Base-by-base conservation (phyloP, 1,284 basidiomycete species). In the Irpex lacteus region DNA sequence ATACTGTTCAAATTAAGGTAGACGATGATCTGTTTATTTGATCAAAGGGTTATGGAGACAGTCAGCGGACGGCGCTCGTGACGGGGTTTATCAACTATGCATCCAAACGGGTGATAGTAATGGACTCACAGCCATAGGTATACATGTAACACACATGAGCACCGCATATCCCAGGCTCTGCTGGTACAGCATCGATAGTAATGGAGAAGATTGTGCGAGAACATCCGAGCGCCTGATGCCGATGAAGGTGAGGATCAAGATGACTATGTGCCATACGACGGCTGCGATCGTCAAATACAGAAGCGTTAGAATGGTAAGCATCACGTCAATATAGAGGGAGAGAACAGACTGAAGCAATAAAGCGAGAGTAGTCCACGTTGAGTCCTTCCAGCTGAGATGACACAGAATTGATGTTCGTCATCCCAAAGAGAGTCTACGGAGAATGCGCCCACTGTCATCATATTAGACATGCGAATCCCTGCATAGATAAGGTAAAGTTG, bases 101-200 rank as follows among this genome's bases (percentile, higher is more conserved):
- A 26, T 26, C 26, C 26, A 26, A 26, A 26, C 26, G 26, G 26
- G 26, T 26, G 15, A 52, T 19, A 21, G 8, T 8, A 7, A 19
- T 8, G 13, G 34, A 56, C 54, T 56, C n/a, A 56, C 54, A 13
- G 54, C 54, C 54, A 56, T 56, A 56, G 54, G 54, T 11, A 56
- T 56, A 36, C 54, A 56, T 8, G 54, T 56, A 7, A 36, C 54
- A 36, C 54, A 56, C 11, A 26, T 56, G 15, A 56, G 6, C 9
- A 56, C 34, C 18, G 54, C 26, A 18, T 56, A 56, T 7, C 7
- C 54, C 7, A 56, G 8, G 9, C 18, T 56, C n/a, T 56, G 54
- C 11, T 56, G 54, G 34, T 56, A 56, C 26, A 56, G 54, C 54
- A 36, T 56, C 5, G 54, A 56, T 36, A 26, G 11, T 13, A 56